Base-by-base conservation (phyloP, 2,329 filamentous ascomycete genomes). In the Kalaharituber pfeilii region DNA sequence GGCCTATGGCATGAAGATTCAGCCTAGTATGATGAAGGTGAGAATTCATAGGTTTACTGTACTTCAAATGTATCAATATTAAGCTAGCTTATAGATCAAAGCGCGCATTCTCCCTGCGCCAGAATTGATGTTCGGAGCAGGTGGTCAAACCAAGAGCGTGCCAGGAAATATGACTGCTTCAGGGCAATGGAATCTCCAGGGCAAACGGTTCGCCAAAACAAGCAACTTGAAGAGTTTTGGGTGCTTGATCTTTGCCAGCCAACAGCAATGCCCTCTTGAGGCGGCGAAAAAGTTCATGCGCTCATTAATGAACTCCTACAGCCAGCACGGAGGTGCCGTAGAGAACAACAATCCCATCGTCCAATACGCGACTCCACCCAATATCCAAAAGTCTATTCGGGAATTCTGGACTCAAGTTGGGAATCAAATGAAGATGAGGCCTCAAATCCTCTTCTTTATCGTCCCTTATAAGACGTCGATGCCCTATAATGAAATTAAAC, bases 121-220 rank as follows among this genome's bases (percentile, higher is more conserved):
- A 0, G 73, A 76, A 25, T 77, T 96, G 8, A 71, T 79, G 42
- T 95, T 86, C 64, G 77, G 70, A 30, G 20, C 24, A 47, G 51
- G 51, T n/a, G 62, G 61, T 15, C 52, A 52, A n/a, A 60, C 71
- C 13, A 70, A 71, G 18, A 70, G 72, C 4, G 78, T 81, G 53
- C 84, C 86, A 1, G 75, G 77, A 20, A 76, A 75, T 18, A 68
- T 69, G 20, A 50, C 42, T 13, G 42, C 15, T 18, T 22, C 13
- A 27, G 91, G 89, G 29, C 81, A 86, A 24, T 98, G 91, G 91
- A 85, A 94, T 66, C 73, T 96, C 9, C 80, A 86, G 39, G 80
- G 80, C 27, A 86, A 86, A 68, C 81, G 82, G 66, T 95, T 95
- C 66, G 73, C 81, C 11, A 69, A 72, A 51, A 68, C 94, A 65